A percentile compares a stretch with the other conserved stretches of the same genome.
phyloP scores from a whole-genome alignment of 371 early-diverging fungal species.

The Mortierella sp. region DNA sequence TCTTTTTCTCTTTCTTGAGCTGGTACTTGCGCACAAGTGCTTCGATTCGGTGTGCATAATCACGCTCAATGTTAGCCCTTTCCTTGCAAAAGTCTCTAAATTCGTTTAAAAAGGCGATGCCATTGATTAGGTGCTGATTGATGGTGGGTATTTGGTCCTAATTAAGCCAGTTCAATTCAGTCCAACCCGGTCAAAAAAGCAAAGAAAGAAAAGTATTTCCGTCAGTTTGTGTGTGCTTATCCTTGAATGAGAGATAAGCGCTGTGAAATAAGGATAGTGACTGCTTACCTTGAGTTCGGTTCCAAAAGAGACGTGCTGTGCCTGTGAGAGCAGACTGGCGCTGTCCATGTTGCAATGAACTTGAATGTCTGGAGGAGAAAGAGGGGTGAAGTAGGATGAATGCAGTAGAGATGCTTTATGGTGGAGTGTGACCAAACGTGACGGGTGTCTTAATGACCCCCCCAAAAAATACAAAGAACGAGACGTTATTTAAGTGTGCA shows the following conservation, averaged over 20 bases:
- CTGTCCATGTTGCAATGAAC: conserved; percentile 31
- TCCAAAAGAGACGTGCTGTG: conserved; percentile 40
- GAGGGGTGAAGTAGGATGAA: background rate
- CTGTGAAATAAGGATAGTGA: background rate
- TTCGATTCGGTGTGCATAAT: conserved; percentile 82
- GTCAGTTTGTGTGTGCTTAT: background rate
- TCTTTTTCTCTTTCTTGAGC: conserved; percentile 57
- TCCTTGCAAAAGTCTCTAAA: conserved; percentile 84
- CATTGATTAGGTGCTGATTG: conserved; percentile 68
- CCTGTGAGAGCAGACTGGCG: conserved; percentile 21
- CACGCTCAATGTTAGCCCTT: conserved; percentile 77
- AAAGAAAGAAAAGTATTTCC: background rate
- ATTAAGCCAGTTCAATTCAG: no score
- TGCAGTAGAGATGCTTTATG: no score
- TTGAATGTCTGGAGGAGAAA: background rate
- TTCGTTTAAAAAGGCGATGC: conserved; percentile 73
- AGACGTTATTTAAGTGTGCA: no score
- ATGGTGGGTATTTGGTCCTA: conserved; percentile 73
- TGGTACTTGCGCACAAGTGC: conserved; percentile 72
- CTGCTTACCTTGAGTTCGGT: conserved; percentile 48
- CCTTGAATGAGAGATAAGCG: background rate
- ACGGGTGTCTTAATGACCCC: no score
- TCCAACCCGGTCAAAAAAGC: background rate
- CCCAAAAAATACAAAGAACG: no score
- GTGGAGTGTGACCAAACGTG: no score